Base-by-base conservation (phyloP, 192 early-diverging fungal species). In the Phlyctochytrium bullatum region DNA sequence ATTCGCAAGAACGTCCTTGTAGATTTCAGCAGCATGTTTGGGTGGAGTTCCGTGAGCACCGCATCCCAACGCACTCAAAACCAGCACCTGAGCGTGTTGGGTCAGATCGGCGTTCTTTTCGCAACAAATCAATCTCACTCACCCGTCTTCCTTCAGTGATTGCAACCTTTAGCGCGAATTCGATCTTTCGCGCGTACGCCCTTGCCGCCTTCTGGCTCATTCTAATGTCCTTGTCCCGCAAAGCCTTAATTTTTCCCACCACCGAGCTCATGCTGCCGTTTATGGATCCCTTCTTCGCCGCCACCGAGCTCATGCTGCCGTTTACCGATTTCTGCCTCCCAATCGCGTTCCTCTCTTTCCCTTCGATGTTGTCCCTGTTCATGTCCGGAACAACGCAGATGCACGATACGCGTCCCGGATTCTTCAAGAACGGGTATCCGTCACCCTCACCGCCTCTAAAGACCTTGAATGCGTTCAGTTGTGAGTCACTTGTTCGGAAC, bases 1-100 rank as follows among this genome's bases (percentile, higher is more conserved):
- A 28, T 12, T 12, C 24, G 6, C 2, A 24, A 69, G 29, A 2
- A 52, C 36, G 2, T 29, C 28, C 31, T 16, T 36, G 34, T 62
- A 35, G 29, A 69, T 62, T n/a, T 69, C 59, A 2, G 67, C 67
- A 4, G 67, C 67, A 62, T 69, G 67, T 14, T 23, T 36, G 2
- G 67, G 67, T 31, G 67, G 67, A 3, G 67, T 69, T 4, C 24
- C 59, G 53, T 69, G 67, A 62, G 67, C 36, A 31, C 67, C 60
- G 31, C 67, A 69, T 0, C 67, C 67, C 27, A 69, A 62, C 2
- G 67, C 67, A 10, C 60, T 56, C 32, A 69, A 56, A 3, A 69
- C 60, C 2, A 69, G 12, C 14, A 69, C 23, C 30, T 53, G 17
- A 3, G 6, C 27, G n/a, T n/a, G n/a, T n/a, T n/a, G n/a, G n/a